phyloP scores from a whole-genome alignment of 2,329 filamentous ascomycete species.

The Pseudocercospora fijiensis region DNA sequence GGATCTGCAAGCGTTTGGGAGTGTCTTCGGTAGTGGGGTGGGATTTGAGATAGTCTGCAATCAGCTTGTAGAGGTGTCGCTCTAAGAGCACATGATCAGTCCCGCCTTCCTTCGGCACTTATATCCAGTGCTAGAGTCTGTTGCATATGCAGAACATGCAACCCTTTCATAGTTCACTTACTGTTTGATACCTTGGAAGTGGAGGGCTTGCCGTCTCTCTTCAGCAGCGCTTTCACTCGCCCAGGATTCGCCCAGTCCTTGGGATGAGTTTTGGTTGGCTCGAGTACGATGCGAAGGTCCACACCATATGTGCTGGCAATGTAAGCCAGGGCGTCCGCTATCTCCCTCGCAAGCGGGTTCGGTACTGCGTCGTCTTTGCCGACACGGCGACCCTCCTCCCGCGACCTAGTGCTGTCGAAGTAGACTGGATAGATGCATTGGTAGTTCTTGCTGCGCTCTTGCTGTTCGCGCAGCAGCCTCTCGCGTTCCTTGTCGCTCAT shows the following conservation, averaged over 20 bases:
- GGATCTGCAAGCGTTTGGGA: constrained; percentile 70
- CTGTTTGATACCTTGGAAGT: constrained; percentile 62
- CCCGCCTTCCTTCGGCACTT: background rate
- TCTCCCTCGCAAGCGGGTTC: constrained; percentile 85
- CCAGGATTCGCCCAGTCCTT: constrained; percentile 98
- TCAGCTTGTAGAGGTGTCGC: constrained; percentile 80
- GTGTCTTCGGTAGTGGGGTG: constrained; percentile 75
- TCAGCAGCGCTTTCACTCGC: constrained; percentile 75
- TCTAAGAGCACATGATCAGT: constrained; percentile 50
- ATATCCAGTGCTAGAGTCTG: background rate
- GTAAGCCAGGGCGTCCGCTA: constrained; percentile 77
- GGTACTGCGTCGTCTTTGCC: constrained; percentile 67
- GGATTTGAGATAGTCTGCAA: constrained; percentile 71
- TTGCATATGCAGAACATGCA: constrained; percentile 1
- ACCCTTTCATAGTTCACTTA: constrained; percentile 41
- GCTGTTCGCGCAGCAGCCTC: constrained; percentile 46
- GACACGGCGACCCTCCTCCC: constrained; percentile 80
- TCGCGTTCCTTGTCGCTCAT: constrained; percentile 36
- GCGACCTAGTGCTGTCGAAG: constrained; percentile 75
- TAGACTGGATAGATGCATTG: constrained; percentile 94
- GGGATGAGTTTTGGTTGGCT: constrained; percentile 88
- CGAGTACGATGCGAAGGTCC: constrained; percentile 71
- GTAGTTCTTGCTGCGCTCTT: constrained; percentile 67
- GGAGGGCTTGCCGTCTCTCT: constrained; percentile 56
- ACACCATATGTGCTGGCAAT: constrained; percentile 45